Evolutionary conservation across 1,139 yeast species (phyloP), one percentile per base, ranked within the genome.

Genomic region (Suhomyces maxii): DNA sequence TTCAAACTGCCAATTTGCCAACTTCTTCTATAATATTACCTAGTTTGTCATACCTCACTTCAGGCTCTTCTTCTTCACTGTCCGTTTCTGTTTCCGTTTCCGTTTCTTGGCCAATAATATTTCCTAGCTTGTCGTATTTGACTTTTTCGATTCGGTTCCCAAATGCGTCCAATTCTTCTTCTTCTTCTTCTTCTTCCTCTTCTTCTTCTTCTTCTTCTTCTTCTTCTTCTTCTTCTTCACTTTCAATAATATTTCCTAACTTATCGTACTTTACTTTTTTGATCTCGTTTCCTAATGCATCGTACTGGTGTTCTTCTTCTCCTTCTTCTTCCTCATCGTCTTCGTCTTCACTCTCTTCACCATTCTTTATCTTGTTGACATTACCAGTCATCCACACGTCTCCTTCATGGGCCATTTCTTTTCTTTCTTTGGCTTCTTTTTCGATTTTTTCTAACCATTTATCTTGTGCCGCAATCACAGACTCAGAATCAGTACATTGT

Each of bases 301-400:
- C 55, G 26, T 47, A 43, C 31, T 41, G 18, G 31, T 25, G 41
- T 8, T 42, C 50, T 7, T 45, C 53, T 18, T 46, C 55, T 7
- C 36, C 53, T 6, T 46, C 48, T 2, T 28, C 41, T 10, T 45
- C 52, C 7, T 42, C 52, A 3, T 42, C 46, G 3, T 46, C 49
- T 9, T 48, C 55, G 6, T 46, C 51, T 7, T 42, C 52, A 13
- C 50, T 57, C 7, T 49, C 53, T 1, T 44, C 53, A 5, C 39
- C 48, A 0, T 34, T 41, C n/a, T 31, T 40, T 39, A 45, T 46
- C 52, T 86, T 80, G 55, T 86, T 89, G 12, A 83, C 84, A 59
- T 85, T 87, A 0, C 96, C 96, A 69, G 82, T 77, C 68, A 79
- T 72, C 96, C 95, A 89, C 6, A 86, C 68, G 64, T 88, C 96